Conservation (phyloP, 805 yeast genomes). For the Priceomyces fermenticarens region DNA sequence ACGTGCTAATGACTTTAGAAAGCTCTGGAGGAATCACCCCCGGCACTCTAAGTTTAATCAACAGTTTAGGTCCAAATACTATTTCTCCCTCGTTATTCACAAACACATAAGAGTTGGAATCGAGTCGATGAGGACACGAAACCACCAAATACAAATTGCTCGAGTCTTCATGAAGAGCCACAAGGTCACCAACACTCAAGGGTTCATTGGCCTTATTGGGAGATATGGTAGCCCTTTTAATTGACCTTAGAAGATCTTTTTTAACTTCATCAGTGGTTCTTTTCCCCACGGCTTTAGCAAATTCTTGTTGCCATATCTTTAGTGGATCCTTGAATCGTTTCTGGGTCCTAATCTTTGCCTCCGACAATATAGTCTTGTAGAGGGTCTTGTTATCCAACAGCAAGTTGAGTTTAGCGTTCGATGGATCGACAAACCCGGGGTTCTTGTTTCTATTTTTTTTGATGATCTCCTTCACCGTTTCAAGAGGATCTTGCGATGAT, state of each 20-base stretch:
- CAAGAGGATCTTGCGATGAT: constrained; percentile 1
- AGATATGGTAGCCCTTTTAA: constrained; percentile 15
- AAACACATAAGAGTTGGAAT: constrained; percentile 56
- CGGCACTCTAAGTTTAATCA: constrained; percentile 55
- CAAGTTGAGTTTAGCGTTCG: constrained; percentile 19
- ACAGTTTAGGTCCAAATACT: constrained; percentile 42
- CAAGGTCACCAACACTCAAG: constrained; percentile 60
- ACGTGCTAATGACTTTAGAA: constrained; percentile 13
- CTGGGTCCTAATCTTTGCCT: constrained; percentile 15
- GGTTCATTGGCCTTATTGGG: constrained; percentile 13
- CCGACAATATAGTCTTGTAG: constrained; percentile 14
- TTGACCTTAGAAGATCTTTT: constrained; percentile 2
- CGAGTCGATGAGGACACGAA: constrained; percentile 46
- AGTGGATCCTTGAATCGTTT: constrained; percentile 17
- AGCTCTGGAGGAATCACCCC: constrained; percentile 37
- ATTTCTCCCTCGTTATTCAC: constrained; percentile 58
- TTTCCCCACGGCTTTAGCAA: constrained; percentile 1
- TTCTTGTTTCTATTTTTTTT: constrained; percentile 2
- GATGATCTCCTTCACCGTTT: constrained; percentile 2
- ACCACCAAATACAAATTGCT: constrained; percentile 53
- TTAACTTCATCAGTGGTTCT: background rate
- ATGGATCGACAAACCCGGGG: constrained; percentile 16
- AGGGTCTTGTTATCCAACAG: constrained; percentile 16
- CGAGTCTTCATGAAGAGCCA: constrained; percentile 45
- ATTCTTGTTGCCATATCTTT: constrained; percentile 16